phyloP scores from a whole-genome alignment of 108 stramenopile genomes.

The Fragilariopsis cylindrus region DNA sequence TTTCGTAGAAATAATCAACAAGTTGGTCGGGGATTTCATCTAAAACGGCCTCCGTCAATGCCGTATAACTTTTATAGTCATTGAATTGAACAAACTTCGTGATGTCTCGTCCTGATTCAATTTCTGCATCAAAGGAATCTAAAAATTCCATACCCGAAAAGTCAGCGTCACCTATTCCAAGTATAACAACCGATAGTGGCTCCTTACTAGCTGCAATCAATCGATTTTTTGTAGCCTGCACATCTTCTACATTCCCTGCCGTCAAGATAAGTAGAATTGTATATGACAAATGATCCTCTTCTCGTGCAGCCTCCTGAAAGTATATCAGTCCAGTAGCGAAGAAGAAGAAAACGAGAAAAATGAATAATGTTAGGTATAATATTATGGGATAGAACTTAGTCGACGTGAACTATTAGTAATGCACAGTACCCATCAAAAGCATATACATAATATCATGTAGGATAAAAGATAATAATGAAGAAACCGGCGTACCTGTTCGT shows the following conservation, averaged over 20 bases:
- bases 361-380: neutral
- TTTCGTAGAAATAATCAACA: conserved; percentile 57
- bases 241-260: conserved; percentile 86
- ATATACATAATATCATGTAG: neutral
- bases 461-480: neutral
- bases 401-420: neutral
- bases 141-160: conserved; percentile 73
- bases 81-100: conserved; percentile 61
- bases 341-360: conserved; percentile 1
- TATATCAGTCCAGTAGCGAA: neutral
- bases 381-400: neutral
- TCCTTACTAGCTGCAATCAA: conserved; percentile 67
- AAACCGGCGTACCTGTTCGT: conserved; percentile 46
- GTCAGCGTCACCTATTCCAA: conserved; percentile 86
- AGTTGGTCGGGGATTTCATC: conserved; percentile 88
- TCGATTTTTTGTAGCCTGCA: conserved; percentile 73
- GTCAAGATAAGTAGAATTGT: conserved; percentile 91
- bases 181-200: conserved; percentile 85
- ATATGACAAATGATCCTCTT: conserved; percentile 65
- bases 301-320: conserved; percentile 46
- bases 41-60: conserved; percentile 73
- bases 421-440: neutral
- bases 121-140: conserved; percentile 58
- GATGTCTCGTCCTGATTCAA: conserved; percentile 49
- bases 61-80: conserved; percentile 57